Base-by-base conservation (phyloP, 306 rosid species). In the Castanea crenata region DNA sequence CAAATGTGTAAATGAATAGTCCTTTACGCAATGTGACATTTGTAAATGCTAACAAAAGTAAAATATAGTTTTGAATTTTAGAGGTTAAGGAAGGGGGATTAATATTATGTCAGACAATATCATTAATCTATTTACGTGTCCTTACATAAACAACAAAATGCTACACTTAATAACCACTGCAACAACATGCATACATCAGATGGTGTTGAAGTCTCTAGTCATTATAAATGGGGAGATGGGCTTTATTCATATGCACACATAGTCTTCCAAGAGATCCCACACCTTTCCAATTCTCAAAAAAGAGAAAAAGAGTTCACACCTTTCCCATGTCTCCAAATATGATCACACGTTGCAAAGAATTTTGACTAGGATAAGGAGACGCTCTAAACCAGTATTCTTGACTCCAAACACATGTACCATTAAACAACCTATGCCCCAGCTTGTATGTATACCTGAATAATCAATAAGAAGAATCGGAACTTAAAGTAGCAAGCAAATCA, bases 361-460 rank as follows among this genome's bases (percentile, higher is more conserved):
- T 23, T 23, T 23, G 23, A 23, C 23, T 1, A 23, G 23, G 23
- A 23, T 23, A 23, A 23, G 0, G 23, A 23, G 23, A 23, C 23
- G 23, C 23, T 23, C 23, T 23, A 23, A 23, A 23, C 23, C 23
- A 23, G 23, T 23, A 23, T 23, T 23, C 23, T 23, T 23, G 23
- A 23, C 23, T 23, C 93, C 91, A 87, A 81, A 95, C 71, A 64
- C 69, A 83, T 31, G 95, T 78, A 76, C 91, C 96, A 74, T 89
- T 84, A 35, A 32, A 76, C 76, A 92, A 81, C 84, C 64, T 87
- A 80, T 95, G 99, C 44, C 97, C 99, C 8, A 95, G 64, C 87
- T 80, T 91, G 97, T 95, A 95, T 61, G 29, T 74, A 77, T 92
- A 90, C 85, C 99, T 92, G 85, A 76, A 82, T 12, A 59, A 58